Conservation (phyloP, 176 grass and related monocot species). For the Triticum monococcum region DNA sequence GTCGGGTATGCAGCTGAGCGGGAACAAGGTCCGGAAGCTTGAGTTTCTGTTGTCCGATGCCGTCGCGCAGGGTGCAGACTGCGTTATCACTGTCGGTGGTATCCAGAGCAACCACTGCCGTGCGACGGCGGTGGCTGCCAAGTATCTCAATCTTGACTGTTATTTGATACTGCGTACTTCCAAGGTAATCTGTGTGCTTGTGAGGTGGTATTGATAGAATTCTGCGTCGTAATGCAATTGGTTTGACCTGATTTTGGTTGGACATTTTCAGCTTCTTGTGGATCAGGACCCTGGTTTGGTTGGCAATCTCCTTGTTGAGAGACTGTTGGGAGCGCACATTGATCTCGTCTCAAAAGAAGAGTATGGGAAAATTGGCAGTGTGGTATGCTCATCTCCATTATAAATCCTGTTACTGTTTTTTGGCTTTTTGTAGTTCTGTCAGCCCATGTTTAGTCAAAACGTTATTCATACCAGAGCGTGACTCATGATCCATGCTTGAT, state of each 20-base stretch:
- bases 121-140: conserved; percentile 80
- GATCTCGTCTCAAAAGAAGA: conserved; percentile 96
- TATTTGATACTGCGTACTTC: conserved; percentile 89
- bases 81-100: conserved; percentile 86
- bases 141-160: conserved; percentile 90
- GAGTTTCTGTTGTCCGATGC: conserved; percentile 91
- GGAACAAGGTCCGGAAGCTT: conserved; percentile 94
- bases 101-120: conserved; percentile 97
- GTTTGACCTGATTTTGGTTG: conserved; percentile 30
- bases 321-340: conserved; percentile 82
- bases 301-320: conserved; percentile 90
- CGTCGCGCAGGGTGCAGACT: conserved; percentile 52
- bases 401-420: not conserved
- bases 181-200: conserved; percentile 44
- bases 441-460: not conserved
- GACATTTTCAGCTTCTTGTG: conserved; percentile 63
- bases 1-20: conserved; percentile 95
- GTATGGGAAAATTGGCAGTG: conserved; percentile 83
- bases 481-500: not conserved
- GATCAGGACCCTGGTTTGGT: conserved; percentile 87
- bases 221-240: not conserved
- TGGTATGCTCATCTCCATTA: conserved; percentile 46
- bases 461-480: not conserved
- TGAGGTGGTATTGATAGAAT: not conserved
- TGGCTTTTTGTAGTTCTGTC: not conserved